These are phyloP conservation scores for Clohesyomyces aquaticus DNA, from an alignment of 495 filamentous ascomycete genomes.

Conservation along the genomic window DNA sequence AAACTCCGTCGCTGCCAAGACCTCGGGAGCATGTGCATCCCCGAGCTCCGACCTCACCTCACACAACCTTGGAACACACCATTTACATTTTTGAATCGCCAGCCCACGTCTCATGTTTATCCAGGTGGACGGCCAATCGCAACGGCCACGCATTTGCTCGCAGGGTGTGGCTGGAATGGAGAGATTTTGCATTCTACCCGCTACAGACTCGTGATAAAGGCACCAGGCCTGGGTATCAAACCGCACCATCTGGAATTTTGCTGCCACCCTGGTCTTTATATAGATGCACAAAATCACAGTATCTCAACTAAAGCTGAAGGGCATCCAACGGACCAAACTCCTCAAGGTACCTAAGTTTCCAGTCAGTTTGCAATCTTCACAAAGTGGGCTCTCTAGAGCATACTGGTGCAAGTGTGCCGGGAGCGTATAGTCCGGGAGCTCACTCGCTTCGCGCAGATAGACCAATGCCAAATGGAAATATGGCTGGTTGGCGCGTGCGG, in stretches of 20 bases:
- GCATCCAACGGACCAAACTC: slow-evolving; percentile 48
- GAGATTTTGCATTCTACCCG: not conserved
- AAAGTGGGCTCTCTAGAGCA: slow-evolving; percentile 10
- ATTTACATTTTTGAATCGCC: too few relatives aligned
- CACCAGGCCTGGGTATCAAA: slow-evolving; percentile 21
- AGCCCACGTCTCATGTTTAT: too few relatives aligned
- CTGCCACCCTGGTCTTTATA: not conserved
- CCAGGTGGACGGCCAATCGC: too few relatives aligned
- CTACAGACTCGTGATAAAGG: slow-evolving; percentile 7
- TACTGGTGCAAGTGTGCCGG: slow-evolving; percentile 53
- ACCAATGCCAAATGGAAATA: slow-evolving; percentile 54
- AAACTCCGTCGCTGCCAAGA: too few relatives aligned
- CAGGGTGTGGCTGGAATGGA: too few relatives aligned
- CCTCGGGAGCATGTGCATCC: too few relatives aligned
- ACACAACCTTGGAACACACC: too few relatives aligned
- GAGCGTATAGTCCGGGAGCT: slow-evolving; percentile 50
- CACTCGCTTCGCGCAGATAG: slow-evolving; percentile 52
- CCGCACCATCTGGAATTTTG: not conserved
- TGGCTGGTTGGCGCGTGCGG: slow-evolving; percentile 48
- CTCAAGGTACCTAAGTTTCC: slow-evolving; percentile 46
- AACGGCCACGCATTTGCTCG: too few relatives aligned
- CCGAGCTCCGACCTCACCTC: too few relatives aligned
- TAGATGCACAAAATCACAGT: too few relatives aligned
- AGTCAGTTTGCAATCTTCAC: slow-evolving; percentile 4
- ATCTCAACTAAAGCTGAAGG: too few relatives aligned